A percentile compares a stretch with the other conserved stretches of the same genome.
Evolutionary conservation across 192 early-diverging fungal genomes (phyloP).

Genomic region (Entophlyctis helioformis): DNA sequence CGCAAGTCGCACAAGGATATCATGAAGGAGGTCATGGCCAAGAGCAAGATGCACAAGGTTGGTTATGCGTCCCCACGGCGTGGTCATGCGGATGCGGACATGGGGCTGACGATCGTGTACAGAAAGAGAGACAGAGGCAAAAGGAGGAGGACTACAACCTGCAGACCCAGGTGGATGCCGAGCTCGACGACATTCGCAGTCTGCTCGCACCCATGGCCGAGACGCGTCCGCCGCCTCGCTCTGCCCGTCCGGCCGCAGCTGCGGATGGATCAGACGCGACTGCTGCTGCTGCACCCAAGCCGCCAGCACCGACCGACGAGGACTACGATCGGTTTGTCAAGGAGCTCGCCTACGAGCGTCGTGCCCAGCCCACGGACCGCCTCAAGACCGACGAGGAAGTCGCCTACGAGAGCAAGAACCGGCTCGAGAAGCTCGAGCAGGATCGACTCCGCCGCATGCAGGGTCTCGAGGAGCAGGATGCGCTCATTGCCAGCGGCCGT

Average conservation of each 20-base stretch:
- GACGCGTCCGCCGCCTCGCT: no score
- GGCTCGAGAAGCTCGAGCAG: constrained; percentile 87
- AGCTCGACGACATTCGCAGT: constrained; percentile 69
- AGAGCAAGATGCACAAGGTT: constrained; percentile 88
- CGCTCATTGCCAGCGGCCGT: no score
- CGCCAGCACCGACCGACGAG: no score
- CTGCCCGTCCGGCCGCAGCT: no score
- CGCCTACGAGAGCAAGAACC: constrained; percentile 67
- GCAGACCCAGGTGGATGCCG: constrained; percentile 75
- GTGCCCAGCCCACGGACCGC: constrained; percentile 79
- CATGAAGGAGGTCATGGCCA: constrained; percentile 96
- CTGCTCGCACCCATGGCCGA: no score
- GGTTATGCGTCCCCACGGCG: background rate
- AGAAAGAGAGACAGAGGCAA: constrained; percentile 73
- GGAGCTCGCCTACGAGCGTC: constrained; percentile 72
- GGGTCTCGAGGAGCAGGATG: no score
- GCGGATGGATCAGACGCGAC: no score
- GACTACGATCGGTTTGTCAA: constrained; percentile 77
- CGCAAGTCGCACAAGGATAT: constrained; percentile 85
- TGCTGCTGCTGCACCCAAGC: no score
- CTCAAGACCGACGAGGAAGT: constrained; percentile 92
- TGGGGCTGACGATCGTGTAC: background rate
- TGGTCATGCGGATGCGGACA: background rate
- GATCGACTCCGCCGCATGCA: no score
- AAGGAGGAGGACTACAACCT: constrained; percentile 79